Conservation (phyloP, 805 yeast genomes). For the Kockiozyma suomiensis region DNA sequence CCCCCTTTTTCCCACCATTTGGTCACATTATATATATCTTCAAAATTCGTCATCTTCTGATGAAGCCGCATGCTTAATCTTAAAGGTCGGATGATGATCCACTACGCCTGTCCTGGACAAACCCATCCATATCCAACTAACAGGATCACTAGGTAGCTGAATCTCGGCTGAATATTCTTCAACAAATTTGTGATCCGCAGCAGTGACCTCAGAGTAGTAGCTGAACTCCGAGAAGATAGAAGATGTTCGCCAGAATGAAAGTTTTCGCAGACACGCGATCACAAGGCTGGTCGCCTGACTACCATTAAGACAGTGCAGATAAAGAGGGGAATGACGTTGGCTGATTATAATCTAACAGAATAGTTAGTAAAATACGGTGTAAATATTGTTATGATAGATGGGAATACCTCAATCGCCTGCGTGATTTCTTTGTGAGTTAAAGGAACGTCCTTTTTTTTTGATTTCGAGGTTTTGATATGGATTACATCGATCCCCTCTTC, state of each 20-base stretch:
- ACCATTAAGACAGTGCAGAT: constrained; percentile 86
- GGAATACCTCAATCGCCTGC: constrained; percentile 51
- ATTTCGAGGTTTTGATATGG: constrained; percentile 46
- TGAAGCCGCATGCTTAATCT: constrained; percentile 23
- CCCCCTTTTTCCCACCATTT: too few species aligned
- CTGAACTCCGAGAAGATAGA: constrained; percentile 85
- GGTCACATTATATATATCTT: not conserved
- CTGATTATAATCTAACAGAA: constrained; percentile 54
- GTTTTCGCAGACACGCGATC: constrained; percentile 81
- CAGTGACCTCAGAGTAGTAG: constrained; percentile 72
- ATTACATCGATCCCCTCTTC: constrained; percentile 59
- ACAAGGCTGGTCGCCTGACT: constrained; percentile 82
- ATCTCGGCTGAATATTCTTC: constrained; percentile 74
- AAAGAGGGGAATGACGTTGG: constrained; percentile 65
- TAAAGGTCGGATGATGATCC: constrained; percentile 55
- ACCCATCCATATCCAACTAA: constrained; percentile 69
- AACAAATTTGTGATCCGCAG: constrained; percentile 81
- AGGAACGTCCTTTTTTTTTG: constrained; percentile 79
- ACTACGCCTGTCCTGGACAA: constrained; percentile 57
- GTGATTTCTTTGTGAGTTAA: constrained; percentile 65
- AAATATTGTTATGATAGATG: not conserved
- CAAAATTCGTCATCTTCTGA: not conserved
- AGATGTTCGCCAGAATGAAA: constrained; percentile 85
- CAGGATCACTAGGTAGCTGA: constrained; percentile 55
- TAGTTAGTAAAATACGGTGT: not conserved